Evolutionary conservation across 805 yeast genomes (phyloP), one percentile per base, ranked within the genome.

Genomic region (Starmerella floricola): DNA sequence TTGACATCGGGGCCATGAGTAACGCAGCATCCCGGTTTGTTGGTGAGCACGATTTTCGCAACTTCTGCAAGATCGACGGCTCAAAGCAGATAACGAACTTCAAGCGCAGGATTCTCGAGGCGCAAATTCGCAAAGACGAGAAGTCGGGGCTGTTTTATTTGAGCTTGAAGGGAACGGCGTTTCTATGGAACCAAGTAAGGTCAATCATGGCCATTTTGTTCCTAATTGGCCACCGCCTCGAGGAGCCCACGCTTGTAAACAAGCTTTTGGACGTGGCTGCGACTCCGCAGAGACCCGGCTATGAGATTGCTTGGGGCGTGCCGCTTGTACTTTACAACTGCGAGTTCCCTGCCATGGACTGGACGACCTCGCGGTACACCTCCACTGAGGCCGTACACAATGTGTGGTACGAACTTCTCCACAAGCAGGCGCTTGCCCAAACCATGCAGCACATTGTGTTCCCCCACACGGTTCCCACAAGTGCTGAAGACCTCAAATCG

Each of bases 141-240:
- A 15, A 18, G 8, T 29, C 18, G 26, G 51, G 50, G 17, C 67
- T 73, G 41, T 81, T 68, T 54, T 78, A 77, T 43, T 76, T 88
- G 58, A 86, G 85, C 57, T 63, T 91, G 40, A 68, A 72, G 48
- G 98, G 98, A 0, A 67, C 82, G 1, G 98, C 97, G 8, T 91
- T 91, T 53, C 62, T 91, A 42, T 91, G 97, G 97, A 97, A 91
- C 59, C 98, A 91, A 61, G 98, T 91, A 16, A 72, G 98, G 44
- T 86, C 94, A 52, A 91, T 91, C 91, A 74, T 86, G 65, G 95
- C 94, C 0, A 66, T 81, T 10, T 59, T 91, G 42, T 74, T 91
- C 41, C 61, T 80, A 19, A 76, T 86, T 6, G 98, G 95, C 0
- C 94, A 86, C 59, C 66, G 66, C 13, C 67, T 73, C 17, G 98